A percentile compares a stretch with the other conserved stretches of the same genome.
Conservation (phyloP, 179 eudicot genomes). For the Nepenthes alata region DNA sequence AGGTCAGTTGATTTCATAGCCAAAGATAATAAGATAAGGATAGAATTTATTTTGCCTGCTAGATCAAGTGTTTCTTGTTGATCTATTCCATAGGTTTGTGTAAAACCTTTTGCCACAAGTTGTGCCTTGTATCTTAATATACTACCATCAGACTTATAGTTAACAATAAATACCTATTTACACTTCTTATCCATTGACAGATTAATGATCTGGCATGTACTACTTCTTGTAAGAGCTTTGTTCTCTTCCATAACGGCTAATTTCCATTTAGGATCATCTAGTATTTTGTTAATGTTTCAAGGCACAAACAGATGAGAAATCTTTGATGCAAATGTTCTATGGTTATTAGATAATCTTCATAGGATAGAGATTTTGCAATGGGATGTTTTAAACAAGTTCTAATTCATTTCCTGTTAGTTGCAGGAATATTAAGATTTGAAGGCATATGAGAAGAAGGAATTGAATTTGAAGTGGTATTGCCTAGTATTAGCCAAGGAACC, state of each 20-base stretch:
- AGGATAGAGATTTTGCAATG: neutral
- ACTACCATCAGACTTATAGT: neutral
- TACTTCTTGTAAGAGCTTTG: neutral
- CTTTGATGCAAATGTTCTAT: neutral
- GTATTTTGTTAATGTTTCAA: neutral
- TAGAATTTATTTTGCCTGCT: neutral
- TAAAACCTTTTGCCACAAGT: neutral
- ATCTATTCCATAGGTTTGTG: neutral
- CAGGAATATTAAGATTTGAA: neutral
- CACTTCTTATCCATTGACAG: constrained; percentile 2
- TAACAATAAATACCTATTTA: neutral
- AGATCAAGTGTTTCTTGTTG: neutral
- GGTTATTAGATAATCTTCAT: neutral
- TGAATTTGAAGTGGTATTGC: neutral
- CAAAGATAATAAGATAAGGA: neutral
- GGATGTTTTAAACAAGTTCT: neutral
- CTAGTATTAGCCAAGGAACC: neutral
- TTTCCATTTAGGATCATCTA: neutral
- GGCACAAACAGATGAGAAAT: neutral
- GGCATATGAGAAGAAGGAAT: neutral
- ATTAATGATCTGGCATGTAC: neutral
- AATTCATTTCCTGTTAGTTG: no score
- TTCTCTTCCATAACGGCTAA: constrained; percentile 1
- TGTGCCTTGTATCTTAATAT: neutral
- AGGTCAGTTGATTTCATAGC: neutral